Conservation (phyloP, 140 eudicot genomes). For the Senecio squalidus region DNA sequence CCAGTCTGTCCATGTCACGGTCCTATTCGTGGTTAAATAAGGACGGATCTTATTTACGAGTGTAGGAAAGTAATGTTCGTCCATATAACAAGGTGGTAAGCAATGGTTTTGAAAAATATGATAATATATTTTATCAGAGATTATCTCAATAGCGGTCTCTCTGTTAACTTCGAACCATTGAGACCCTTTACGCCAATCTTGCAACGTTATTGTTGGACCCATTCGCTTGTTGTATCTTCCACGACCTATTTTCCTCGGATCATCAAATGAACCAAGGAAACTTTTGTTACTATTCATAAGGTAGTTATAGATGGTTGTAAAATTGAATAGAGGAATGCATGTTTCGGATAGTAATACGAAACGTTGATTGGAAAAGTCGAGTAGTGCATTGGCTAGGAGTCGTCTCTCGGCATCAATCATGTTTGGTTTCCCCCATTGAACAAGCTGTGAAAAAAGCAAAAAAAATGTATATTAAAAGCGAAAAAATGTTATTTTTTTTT, state of each 20-base stretch:
- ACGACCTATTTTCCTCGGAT: slow-evolving; percentile 62
- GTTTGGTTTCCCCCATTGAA: slow-evolving; percentile 69
- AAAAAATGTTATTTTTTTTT: not conserved
- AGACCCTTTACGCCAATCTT: slow-evolving; percentile 85
- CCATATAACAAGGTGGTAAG: slow-evolving; percentile 84
- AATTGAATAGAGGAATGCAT: slow-evolving; percentile 82
- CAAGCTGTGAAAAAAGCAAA: slow-evolving; percentile 27
- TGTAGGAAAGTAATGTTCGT: slow-evolving; percentile 79
- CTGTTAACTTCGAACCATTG: slow-evolving; percentile 83
- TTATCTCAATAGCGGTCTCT: slow-evolving; percentile 43
- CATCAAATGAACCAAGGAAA: slow-evolving; percentile 59
- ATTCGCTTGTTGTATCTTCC: slow-evolving; percentile 81
- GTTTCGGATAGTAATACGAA: slow-evolving; percentile 68
- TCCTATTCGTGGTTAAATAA: slow-evolving; percentile 44
- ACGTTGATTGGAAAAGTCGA: slow-evolving; percentile 72
- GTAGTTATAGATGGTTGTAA: slow-evolving; percentile 65
- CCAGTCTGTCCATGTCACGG: slow-evolving; percentile 84
- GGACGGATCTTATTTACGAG: slow-evolving; percentile 51
- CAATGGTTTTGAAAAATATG: slow-evolving; percentile 47
- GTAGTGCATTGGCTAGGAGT: slow-evolving; percentile 74
- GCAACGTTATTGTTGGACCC: slow-evolving; percentile 49
- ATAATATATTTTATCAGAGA: slow-evolving; percentile 51
- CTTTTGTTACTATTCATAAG: slow-evolving; percentile 53
- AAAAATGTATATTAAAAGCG: not conserved
- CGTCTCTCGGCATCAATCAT: slow-evolving; percentile 87